Conservation (phyloP, 768 basidiomycete species). For the Kwoniella sp. region DNA sequence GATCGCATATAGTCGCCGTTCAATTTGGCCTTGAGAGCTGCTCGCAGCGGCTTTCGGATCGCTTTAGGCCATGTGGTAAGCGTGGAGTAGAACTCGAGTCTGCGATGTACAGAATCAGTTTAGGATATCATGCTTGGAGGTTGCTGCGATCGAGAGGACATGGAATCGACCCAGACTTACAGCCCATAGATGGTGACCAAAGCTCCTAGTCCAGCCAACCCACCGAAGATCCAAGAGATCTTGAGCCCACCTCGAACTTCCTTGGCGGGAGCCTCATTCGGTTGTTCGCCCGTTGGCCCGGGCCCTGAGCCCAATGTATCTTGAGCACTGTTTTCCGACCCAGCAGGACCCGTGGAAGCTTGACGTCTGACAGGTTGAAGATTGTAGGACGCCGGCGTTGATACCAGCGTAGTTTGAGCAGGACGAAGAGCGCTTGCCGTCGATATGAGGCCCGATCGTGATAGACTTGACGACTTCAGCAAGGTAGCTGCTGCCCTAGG, state of each 20-base stretch:
- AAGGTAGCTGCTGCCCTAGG: not conserved
- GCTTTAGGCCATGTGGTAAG: slow-evolving; percentile 51
- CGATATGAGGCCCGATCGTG: not conserved
- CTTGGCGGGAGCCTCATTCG: not conserved
- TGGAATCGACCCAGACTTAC: slow-evolving; percentile 30
- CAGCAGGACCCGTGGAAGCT: too few species aligned
- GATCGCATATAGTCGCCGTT: slow-evolving; percentile 42
- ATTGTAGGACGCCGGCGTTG: too few species aligned
- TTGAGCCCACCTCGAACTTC: slow-evolving; percentile 23
- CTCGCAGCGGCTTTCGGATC: slow-evolving; percentile 47
- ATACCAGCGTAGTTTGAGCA: too few species aligned
- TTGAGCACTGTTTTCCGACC: too few species aligned
- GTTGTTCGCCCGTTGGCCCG: not conserved
- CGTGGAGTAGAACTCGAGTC: slow-evolving; percentile 53
- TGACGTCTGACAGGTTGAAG: too few species aligned
- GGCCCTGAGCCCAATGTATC: too few species aligned
- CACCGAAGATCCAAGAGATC: slow-evolving; percentile 50
- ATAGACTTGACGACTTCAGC: not conserved
- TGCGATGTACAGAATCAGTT: slow-evolving; percentile 21
- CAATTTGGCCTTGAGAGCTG: slow-evolving; percentile 50
- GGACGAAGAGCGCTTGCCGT: too few species aligned
- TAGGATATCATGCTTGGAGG: not conserved
- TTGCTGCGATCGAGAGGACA: too few species aligned
- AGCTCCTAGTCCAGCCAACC: slow-evolving; percentile 47
- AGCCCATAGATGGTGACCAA: slow-evolving; percentile 55